These are phyloP conservation scores for Paecilomyces variotii DNA, from an alignment of 2,329 filamentous ascomycete genomes.

Conservation along the genomic window DNA sequence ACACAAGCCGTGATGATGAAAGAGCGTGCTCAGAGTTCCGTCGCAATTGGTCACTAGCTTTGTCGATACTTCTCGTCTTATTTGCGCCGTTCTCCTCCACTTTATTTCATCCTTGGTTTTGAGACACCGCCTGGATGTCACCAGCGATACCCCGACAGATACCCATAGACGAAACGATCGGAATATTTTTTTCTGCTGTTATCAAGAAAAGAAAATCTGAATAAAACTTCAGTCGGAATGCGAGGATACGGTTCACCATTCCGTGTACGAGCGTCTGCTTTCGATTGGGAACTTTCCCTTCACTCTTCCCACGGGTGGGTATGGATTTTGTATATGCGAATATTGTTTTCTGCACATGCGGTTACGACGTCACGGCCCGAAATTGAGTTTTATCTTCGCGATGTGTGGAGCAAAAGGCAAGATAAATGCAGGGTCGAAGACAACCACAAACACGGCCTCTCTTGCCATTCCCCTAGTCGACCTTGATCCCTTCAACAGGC, in stretches of 20 bases:
- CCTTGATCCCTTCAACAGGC: neutral
- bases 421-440: neutral
- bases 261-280: neutral
- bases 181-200: neutral
- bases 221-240: neutral
- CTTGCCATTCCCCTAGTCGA: neutral
- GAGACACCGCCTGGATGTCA: neutral
- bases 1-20: constrained; percentile 57
- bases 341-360: constrained; percentile 1
- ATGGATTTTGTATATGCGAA: constrained; percentile 1
- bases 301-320: neutral
- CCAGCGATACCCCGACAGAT: constrained; percentile 2
- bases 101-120: neutral
- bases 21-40: constrained; percentile 43
- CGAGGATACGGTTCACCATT: neutral
- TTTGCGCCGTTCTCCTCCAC: neutral
- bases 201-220: neutral
- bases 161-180: constrained; percentile 1
- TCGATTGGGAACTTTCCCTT: neutral
- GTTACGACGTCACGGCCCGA: constrained; percentile 1
- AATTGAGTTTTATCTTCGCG: neutral
- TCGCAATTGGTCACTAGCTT: constrained; percentile 21
- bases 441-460: neutral
- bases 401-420: neutral
- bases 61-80: constrained; percentile 4